phyloP scores from a whole-genome alignment of 208 protist species.

The Trichomonas vaginalis region DNA sequence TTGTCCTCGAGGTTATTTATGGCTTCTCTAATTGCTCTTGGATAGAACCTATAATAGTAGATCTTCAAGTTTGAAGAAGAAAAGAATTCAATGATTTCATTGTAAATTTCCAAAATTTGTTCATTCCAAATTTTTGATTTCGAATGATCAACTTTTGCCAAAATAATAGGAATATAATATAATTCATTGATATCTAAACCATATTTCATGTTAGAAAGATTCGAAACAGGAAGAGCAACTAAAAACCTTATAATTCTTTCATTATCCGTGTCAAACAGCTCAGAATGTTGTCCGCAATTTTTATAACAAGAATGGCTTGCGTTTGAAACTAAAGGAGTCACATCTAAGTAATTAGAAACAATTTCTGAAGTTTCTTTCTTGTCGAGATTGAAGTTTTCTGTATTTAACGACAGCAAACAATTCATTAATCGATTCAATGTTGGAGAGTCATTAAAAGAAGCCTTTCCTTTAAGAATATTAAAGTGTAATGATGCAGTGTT shows the following conservation, averaged over 20 bases:
- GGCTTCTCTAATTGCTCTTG: neutral
- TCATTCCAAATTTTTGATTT: neutral
- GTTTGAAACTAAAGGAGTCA: neutral
- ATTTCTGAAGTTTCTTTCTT: neutral
- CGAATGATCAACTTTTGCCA: neutral
- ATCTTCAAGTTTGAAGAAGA: neutral
- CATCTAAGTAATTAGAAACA: neutral
- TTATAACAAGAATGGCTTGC: neutral
- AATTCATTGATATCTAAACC: neutral
- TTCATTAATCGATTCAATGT: neutral
- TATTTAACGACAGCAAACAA: neutral
- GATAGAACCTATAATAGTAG: neutral
- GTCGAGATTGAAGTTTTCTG: neutral
- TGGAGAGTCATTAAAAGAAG: neutral
- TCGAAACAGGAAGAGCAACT: neutral
- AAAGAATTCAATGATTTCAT: neutral
- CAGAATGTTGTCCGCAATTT: neutral
- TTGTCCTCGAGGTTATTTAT: neutral
- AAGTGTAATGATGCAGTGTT: neutral
- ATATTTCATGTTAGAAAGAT: neutral
- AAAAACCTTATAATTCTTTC: neutral
- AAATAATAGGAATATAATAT: neutral
- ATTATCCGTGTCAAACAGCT: neutral
- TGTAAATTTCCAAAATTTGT: neutral
- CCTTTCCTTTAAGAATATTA: neutral